Base-by-base conservation (phyloP, 345 rosid genomes). In the Acer negundo region DNA sequence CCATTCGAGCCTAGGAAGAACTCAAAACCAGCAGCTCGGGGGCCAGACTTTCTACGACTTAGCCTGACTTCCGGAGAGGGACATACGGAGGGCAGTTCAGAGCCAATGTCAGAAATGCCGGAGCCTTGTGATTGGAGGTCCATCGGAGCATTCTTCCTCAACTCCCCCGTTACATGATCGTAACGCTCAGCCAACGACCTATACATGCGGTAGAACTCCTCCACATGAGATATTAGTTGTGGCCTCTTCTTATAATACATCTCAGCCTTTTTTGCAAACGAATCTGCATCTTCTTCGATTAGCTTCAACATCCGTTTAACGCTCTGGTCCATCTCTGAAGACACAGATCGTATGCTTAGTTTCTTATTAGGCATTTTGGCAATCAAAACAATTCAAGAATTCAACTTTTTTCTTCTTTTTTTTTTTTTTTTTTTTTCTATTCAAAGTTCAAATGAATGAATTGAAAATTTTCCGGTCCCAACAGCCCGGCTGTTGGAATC, bases 191-290 rank as follows among this genome's bases (percentile, higher is more conserved):
- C 98, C 67, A 95, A 79, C 49, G 96, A 86, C 56, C 93, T 92
- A 71, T 96, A 96, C 87, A 87, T 89, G 63, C 95, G 86, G 80
- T 92, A 92, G 76, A 94, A 94, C 38, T 91, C 97, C 78, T 92
- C 98, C 0, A 94, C 94, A 67, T 86, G 87, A 49, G 90, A 78
- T 68, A 91, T 82, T 62, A 92, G 82, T 76, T 96, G 92, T 0
- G 99, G 99, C 73, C 97, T 90, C 73, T 87, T 96, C 75, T 89
- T 86, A 75, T 92, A 90, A 84, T 92, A 92, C 93, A 91, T 89
- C 77, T 90, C 97, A 51, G 94, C 99, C 85, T 93, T 94, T 83
- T 92, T 92, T 0, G 95, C 97, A 80, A 94, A 91, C 6, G 97
- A 91, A 77, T 91, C 99, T 58, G 85, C 99, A 65, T 96, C 98